A percentile compares a stretch with the other conserved stretches of the same genome.
Evolutionary conservation across 352 stramenopile species (phyloP).

Genomic region (Thalassiosira hispida): DNA sequence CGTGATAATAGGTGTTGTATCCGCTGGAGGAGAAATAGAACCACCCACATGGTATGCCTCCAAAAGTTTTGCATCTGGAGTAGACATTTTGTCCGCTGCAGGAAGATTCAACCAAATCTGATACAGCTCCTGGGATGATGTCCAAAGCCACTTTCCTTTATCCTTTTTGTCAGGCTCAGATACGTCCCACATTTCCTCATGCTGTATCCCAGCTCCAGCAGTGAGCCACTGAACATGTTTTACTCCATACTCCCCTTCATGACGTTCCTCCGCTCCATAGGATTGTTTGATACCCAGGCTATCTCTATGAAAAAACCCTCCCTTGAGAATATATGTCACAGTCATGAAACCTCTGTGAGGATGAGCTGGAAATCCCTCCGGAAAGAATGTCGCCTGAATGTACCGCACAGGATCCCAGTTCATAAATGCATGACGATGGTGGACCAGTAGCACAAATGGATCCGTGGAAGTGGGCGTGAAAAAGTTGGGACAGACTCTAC

Average conservation of each 20-base stretch:
- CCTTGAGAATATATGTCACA: slow-evolving; percentile 90
- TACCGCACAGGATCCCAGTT: slow-evolving; percentile 80
- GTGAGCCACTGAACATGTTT: slow-evolving; percentile 88
- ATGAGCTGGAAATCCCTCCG: slow-evolving; percentile 90
- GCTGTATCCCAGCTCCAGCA: slow-evolving; percentile 85
- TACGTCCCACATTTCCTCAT: slow-evolving; percentile 89
- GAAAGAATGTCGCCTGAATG: slow-evolving; percentile 74
- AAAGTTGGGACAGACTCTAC: slow-evolving; percentile 81
- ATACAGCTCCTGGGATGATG: slow-evolving; percentile 82
- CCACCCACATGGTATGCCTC: slow-evolving; percentile 9
- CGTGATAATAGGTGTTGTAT: slow-evolving; percentile 35
- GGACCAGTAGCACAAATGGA: slow-evolving; percentile 86
- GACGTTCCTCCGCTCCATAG: slow-evolving; percentile 72
- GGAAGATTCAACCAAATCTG: slow-evolving; percentile 87
- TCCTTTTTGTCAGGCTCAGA: slow-evolving; percentile 36
- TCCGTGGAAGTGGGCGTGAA: slow-evolving; percentile 48
- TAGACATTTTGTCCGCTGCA: slow-evolving; percentile 58
- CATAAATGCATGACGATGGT: slow-evolving; percentile 85
- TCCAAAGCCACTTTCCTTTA: slow-evolving; percentile 39
- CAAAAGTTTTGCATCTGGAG: slow-evolving; percentile 44
- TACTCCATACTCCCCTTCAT: slow-evolving; percentile 60
- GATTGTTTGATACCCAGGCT: slow-evolving; percentile 83
- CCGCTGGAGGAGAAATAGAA: not conserved
- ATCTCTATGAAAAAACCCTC: slow-evolving; percentile 89
- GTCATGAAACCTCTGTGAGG: slow-evolving; percentile 92